These are phyloP conservation scores for Trypanosoma avium DNA, from an alignment of 208 protist species.

Conservation along the genomic window DNA sequence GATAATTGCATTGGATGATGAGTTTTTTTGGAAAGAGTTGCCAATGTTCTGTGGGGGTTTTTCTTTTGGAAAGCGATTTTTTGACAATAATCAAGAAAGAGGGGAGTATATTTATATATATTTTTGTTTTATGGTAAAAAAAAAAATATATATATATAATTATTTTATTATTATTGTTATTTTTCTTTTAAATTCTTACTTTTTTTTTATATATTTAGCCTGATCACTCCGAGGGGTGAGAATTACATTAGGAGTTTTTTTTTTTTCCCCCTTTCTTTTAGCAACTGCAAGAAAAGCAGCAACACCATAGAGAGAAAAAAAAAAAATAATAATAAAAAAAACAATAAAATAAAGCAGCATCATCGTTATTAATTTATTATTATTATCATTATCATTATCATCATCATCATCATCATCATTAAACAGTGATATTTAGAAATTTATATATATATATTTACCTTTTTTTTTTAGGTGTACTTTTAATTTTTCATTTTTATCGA, in stretches of 20 bases:
- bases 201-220: not conserved
- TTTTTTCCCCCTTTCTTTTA: too few relatives aligned
- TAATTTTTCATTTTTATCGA: not conserved
- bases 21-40: too few relatives aligned
- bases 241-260: not conserved
- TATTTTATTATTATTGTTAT: not conserved
- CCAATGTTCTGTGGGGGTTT: too few relatives aligned
- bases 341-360: too few relatives aligned
- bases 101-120: not conserved
- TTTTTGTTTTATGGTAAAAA: not conserved
- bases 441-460: constrained; percentile 2
- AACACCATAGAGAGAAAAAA: too few relatives aligned
- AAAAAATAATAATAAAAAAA: too few relatives aligned
- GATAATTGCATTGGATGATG: too few relatives aligned
- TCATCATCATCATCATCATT: too few relatives aligned
- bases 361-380: too few relatives aligned
- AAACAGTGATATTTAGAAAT: not conserved
- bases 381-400: too few relatives aligned
- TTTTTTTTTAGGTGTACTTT: not conserved
- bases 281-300: not conserved
- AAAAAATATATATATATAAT: not conserved
- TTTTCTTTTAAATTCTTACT: not conserved
- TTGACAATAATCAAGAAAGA: not conserved
- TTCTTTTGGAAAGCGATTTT: too few relatives aligned
- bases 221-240: not conserved